A percentile compares a stretch with the other conserved stretches of the same genome.
These are phyloP conservation scores for Discostella pseudostelligera DNA, from an alignment of 108 stramenopile species.

Conservation along the genomic window DNA sequence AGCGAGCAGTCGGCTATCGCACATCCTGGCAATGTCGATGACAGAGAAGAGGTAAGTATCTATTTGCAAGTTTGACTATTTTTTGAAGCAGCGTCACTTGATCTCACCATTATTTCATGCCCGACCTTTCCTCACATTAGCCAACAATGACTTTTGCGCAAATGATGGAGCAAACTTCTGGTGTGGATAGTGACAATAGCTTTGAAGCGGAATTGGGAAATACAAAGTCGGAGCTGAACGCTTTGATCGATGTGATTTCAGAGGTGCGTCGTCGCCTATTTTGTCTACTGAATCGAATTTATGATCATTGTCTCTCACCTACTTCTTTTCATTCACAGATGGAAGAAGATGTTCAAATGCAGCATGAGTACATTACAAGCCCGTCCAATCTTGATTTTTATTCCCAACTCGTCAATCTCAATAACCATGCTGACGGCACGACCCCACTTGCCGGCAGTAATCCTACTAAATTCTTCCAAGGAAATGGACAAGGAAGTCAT, in stretches of 20 bases:
- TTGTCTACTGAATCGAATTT: not conserved
- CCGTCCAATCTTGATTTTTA: conserved; percentile 20
- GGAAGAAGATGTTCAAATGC: conserved; percentile 16
- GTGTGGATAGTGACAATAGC: conserved; percentile 16
- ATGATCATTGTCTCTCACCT: not conserved
- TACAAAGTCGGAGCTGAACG: conserved; percentile 13
- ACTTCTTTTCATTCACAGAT: not conserved
- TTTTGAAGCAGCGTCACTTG: no score
- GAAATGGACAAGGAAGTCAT: not conserved
- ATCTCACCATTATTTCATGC: no score
- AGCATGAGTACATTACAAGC: conserved; percentile 30
- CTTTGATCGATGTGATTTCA: conserved; percentile 18
- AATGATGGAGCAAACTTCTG: conserved; percentile 11
- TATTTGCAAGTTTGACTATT: no score
- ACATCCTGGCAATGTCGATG: not conserved
- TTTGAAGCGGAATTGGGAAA: conserved; percentile 1
- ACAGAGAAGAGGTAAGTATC: not conserved
- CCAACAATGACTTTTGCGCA: not conserved
- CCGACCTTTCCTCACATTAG: not conserved
- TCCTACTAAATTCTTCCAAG: not conserved
- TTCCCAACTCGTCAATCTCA: conserved; percentile 24
- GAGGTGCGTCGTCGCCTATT: not conserved
- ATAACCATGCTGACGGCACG: conserved; percentile 13
- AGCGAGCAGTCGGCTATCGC: not conserved
- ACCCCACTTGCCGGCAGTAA: conserved; percentile 3